These are phyloP conservation scores for Laguncularia racemosa DNA, from an alignment of 345 rosid species.

Conservation along the genomic window DNA sequence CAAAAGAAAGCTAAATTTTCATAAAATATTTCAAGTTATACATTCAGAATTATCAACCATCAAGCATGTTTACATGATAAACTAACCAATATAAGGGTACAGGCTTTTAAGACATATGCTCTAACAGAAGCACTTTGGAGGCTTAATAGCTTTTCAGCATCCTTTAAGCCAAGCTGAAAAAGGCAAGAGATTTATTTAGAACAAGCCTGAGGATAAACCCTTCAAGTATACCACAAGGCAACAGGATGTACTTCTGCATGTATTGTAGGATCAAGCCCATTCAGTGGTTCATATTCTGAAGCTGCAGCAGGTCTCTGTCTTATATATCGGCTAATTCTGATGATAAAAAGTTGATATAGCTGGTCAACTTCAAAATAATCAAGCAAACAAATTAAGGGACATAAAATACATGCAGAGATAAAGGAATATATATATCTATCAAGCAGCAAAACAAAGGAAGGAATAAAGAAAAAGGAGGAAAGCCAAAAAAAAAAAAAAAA, in stretches of 20 bases:
- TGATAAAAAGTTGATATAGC: slow-evolving; percentile 11
- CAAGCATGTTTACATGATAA: background rate
- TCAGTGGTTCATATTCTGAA: slow-evolving; percentile 67
- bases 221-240: slow-evolving; percentile 4
- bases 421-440: background rate
- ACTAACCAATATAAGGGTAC: slow-evolving; percentile 66
- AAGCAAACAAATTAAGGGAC: no score
- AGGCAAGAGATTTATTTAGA: slow-evolving; percentile 3
- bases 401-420: no score
- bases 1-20: background rate
- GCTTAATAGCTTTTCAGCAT: slow-evolving; percentile 73
- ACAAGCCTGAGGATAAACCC: slow-evolving; percentile 6
- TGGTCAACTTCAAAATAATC: no score
- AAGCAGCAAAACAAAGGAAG: background rate
- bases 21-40: background rate
- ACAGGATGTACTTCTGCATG: slow-evolving; percentile 75
- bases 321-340: slow-evolving; percentile 71
- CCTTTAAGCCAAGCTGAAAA: slow-evolving; percentile 84
- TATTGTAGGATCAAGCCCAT: slow-evolving; percentile 85
- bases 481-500: slow-evolving; percentile 4
- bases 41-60: background rate
- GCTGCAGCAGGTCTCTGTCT: slow-evolving; percentile 61
- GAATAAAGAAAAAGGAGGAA: background rate
- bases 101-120: slow-evolving; percentile 55
- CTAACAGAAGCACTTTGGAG: slow-evolving; percentile 44